Base-by-base conservation (phyloP, 331 rosid genomes). In the Rosa hybrid region DNA sequence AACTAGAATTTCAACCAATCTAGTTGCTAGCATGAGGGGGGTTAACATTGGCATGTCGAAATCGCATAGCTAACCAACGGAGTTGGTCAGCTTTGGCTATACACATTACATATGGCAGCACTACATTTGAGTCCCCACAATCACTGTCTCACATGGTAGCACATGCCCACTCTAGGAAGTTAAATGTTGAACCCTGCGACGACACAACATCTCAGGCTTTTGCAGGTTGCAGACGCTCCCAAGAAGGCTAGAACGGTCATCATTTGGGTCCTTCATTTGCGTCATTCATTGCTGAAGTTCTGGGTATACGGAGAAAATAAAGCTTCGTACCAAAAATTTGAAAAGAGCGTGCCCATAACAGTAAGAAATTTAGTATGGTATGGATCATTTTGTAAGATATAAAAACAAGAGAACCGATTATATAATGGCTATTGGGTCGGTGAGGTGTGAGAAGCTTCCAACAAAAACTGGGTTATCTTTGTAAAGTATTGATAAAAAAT, bases 131-230 rank as follows among this genome's bases (percentile, higher is more conserved):
- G 57, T 8, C 5, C 56, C 38, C 45, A 69, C 71, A 68, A 6
- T 21, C 30, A 68, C 72, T 38, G 78, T 51, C 42, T 4, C 75
- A 74, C 75, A 80, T 42, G 80, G 79, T 64, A 5, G 45, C 79
- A 51, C 75, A 75, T 51, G 76, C 78, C 72, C 49, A 39, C 77
- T 39, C 68, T 38, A 3, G 9, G 3, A 53, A 18, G 23, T 21
- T 20, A 21, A 48, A 7, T 49, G 56, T 59, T 34, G 44, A 80
- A 34, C 71, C 42, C 80, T 30, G 67, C 39, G 72, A 68, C 72
- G 41, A 39, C 50, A 74, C 77, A 18, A 18, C 75, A 77, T 65
- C 48, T 60, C 49, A 39, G 79, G 39, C 74, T 23, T 73, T 14
- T 13, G 53, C 68, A 27, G 68, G 68, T n/a, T 6, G 4, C 3